These are phyloP conservation scores for Jatropha podagrica DNA, from an alignment of 441 rosid genomes.

Conservation along the genomic window DNA sequence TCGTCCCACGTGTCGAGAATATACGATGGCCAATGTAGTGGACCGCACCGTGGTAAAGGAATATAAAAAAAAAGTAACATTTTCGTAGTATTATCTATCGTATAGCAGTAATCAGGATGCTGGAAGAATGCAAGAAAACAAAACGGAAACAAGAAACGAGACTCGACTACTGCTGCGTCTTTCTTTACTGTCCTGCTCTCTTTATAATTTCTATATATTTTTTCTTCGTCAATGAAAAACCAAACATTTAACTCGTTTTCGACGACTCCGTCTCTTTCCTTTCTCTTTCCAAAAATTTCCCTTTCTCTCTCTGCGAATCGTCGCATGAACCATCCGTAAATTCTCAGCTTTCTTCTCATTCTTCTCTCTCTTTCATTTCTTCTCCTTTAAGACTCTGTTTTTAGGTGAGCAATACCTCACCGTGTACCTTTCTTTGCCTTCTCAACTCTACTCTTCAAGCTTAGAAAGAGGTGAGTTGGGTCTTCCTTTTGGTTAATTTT, in stretches of 20 bases:
- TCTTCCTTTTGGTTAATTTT: not conserved
- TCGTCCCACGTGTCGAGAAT: not conserved
- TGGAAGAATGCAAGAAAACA: not conserved
- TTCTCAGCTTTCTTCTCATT: not conserved
- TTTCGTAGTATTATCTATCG: not conserved
- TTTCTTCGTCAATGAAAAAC: not conserved
- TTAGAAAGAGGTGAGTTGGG: conserved; percentile 27
- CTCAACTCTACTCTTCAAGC: conserved; percentile 2
- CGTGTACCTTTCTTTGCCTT: conserved; percentile 6
- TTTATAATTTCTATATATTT: not conserved
- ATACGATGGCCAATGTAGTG: not conserved
- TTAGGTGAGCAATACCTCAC: not conserved
- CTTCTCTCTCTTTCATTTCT: not conserved
- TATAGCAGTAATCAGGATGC: not conserved
- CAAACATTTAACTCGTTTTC: conserved; percentile 25
- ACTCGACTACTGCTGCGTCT: no score
- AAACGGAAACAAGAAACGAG: not conserved
- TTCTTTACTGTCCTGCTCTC: no score
- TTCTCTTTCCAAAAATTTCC: not conserved
- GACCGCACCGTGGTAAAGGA: not conserved
- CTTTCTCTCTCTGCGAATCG: conserved; percentile 3
- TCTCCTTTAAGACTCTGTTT: not conserved
- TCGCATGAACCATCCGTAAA: not conserved
- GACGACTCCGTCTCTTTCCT: conserved; percentile 16
- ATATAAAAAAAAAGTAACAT: not conserved